Percentiles rank a stretch among this genome's conserved stretches.
Evolutionary conservation across 2,329 filamentous ascomycete species (phyloP).

Genomic region (Aspergillus pseudotamarii): DNA sequence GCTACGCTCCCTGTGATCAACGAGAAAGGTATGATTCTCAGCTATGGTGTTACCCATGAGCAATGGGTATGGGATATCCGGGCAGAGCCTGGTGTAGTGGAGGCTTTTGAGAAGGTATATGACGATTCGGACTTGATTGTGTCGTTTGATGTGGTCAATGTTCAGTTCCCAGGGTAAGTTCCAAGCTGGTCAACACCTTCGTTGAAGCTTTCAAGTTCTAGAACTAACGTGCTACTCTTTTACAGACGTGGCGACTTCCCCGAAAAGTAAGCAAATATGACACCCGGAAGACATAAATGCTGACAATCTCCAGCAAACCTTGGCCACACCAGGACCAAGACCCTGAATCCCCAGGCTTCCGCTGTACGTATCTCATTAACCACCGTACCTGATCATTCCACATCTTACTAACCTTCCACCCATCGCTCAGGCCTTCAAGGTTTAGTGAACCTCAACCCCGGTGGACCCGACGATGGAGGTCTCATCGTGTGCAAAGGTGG

Average conservation of each 20-base stretch:
- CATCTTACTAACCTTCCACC: background rate
- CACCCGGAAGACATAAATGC: background rate
- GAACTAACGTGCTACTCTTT: background rate
- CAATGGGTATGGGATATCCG: constrained; percentile 54
- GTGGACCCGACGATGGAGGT: constrained; percentile 43
- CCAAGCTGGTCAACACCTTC: accelerated
- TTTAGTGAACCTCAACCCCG: constrained; percentile 48
- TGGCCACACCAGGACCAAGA: constrained; percentile 54
- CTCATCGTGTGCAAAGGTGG: constrained; percentile 39
- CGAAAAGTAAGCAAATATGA: constrained; percentile 5
- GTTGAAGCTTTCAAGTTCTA: accelerated
- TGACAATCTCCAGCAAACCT: constrained; percentile 37
- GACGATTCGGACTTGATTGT: constrained; percentile 52
- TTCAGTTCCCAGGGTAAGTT: constrained; percentile 43
- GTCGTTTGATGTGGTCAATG: constrained; percentile 54
- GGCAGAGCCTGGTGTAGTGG: constrained; percentile 51
- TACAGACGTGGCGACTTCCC: constrained; percentile 21
- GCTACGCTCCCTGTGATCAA: constrained; percentile 44
- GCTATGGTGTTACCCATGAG: constrained; percentile 53
- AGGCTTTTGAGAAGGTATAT: constrained; percentile 51
- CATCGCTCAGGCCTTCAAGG: constrained; percentile 40
- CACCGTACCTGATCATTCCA: accelerated
- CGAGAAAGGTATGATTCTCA: constrained; percentile 54
- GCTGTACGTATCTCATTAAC: constrained; percentile 41
- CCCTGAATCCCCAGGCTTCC: constrained; percentile 49